A percentile compares a stretch with the other conserved stretches of the same genome.
Conservation (phyloP, 2,329 filamentous ascomycete species). For the Verticillium zaregamsianum region DNA sequence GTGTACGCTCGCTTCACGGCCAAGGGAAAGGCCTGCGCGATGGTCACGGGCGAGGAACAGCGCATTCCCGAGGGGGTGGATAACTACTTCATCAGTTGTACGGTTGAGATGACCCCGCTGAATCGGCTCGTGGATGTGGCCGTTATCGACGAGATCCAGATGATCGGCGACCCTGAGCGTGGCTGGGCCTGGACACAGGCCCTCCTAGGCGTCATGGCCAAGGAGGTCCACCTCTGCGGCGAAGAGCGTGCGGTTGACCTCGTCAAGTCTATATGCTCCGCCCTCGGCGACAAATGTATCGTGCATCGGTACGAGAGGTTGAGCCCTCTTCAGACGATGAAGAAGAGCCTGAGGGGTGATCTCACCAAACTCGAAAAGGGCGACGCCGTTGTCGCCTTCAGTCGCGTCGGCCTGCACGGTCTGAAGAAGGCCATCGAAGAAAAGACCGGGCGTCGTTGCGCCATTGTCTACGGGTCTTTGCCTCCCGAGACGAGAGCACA, state of each 20-base stretch:
- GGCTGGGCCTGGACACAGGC: conserved; percentile 96
- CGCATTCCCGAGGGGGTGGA: conserved; percentile 59
- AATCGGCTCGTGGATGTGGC: conserved; percentile 70
- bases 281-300: conserved; percentile 75
- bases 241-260: conserved; percentile 79
- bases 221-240: conserved; percentile 89
- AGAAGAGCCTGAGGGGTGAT: conserved; percentile 57
- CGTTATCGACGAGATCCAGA: conserved; percentile 98
- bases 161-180: conserved; percentile 76
- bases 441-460: conserved; percentile 72
- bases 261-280: conserved; percentile 71
- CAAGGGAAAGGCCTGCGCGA: conserved; percentile 70
- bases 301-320: conserved; percentile 82
- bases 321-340: conserved; percentile 68
- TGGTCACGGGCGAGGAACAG: conserved; percentile 90
- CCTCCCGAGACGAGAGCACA: conserved; percentile 90
- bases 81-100: conserved; percentile 72
- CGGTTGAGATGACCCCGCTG: conserved; percentile 80
- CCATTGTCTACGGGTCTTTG: conserved; percentile 87
- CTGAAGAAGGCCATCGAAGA: conserved; percentile 76
- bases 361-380: conserved; percentile 73
- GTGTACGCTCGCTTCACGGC: conserved; percentile 84
- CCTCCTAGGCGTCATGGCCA: conserved; percentile 78
- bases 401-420: conserved; percentile 73
- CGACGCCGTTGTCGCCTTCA: conserved; percentile 87